Evolutionary conservation across 441 rosid genomes (phyloP), one percentile per base, ranked within the genome.

Genomic region (Populus trichocarpa): DNA sequence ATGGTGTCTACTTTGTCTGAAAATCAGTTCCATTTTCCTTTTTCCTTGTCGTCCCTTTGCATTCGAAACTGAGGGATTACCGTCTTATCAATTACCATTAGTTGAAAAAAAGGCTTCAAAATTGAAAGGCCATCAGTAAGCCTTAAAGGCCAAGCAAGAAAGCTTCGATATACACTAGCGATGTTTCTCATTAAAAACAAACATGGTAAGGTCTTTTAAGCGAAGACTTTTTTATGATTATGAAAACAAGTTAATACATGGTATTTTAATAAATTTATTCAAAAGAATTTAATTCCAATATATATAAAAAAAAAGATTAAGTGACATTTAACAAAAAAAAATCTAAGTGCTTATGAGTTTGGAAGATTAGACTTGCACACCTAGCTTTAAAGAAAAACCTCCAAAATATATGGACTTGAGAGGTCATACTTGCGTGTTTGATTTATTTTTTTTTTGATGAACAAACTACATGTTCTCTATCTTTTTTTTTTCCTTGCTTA

Each of bases 341-440:
- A 13, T 1, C 6, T 6, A 14, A 14, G 0, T 14, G 0, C 2
- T 0, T 0, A 42, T 46, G 2, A 0, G 20, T 46, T 46, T 46
- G 7, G 57, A 46, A 46, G 2, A 1, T 20, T 46, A 14, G 20
- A 14, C 20, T 0, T 14, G 57, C 18, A 4, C 7, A 46, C 1
- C 57, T 46, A 46, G 1, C 6, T 46, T 14, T 4, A 14, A 4
- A 46, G 1, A 14, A 46, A 46, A 46, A 14, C 6, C 57, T 1
- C 1, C 0, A 4, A 6, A 1, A 14, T 46, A 2, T 30, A 14
- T 14, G 1, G 2, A 1, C 0, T 4, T 14, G 20, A 14, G 57
- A 46, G 18, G 57, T 14, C 0, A 46, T 0, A 14, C 6, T 14
- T 46, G 6, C 32, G 32, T 3, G 0, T 30, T 14, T 14, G 7